Conservation (phyloP, 2,329 filamentous ascomycete genomes). For the Botrytis squamosa region DNA sequence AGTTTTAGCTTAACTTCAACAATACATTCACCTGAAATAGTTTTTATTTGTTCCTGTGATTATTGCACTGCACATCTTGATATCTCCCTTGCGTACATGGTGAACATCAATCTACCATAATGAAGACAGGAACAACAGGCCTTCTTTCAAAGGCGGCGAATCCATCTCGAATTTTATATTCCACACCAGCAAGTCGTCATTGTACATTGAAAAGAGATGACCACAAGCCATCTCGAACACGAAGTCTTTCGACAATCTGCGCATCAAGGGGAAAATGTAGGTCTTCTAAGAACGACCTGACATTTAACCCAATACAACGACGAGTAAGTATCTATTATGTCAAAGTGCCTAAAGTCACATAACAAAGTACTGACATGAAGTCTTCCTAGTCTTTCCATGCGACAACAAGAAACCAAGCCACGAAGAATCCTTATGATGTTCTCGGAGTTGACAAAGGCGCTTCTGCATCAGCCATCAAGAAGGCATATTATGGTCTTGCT, state of each 20-base stretch:
- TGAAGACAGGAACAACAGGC: conserved; percentile 38
- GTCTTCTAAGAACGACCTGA: not conserved
- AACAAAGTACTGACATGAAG: conserved; percentile 10
- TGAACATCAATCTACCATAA: conserved; percentile 24
- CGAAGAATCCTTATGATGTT: conserved; percentile 79
- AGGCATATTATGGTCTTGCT: conserved; percentile 94
- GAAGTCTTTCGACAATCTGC: conserved; percentile 22
- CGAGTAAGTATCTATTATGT: conserved; percentile 30
- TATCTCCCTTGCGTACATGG: not conserved
- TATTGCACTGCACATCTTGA: not conserved
- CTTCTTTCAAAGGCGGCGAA: conserved; percentile 38
- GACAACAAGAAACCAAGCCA: conserved; percentile 34
- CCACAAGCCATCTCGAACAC: conserved; percentile 27
- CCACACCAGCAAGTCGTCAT: conserved; percentile 32
- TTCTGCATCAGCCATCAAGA: conserved; percentile 88
- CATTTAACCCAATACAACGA: conserved; percentile 23
- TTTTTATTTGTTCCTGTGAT: conserved; percentile 4
- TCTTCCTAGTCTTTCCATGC: conserved; percentile 36
- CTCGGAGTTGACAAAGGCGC: conserved; percentile 82
- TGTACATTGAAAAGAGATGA: conserved; percentile 26
- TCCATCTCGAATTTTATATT: conserved; percentile 34
- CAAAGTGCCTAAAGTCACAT: not conserved
- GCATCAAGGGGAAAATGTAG: not conserved
- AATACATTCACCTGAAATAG: conserved; percentile 11
- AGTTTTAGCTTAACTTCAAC: conserved; percentile 7